These are phyloP conservation scores for Lepidium africanum DNA, from an alignment of 345 rosid species.

Conservation along the genomic window DNA sequence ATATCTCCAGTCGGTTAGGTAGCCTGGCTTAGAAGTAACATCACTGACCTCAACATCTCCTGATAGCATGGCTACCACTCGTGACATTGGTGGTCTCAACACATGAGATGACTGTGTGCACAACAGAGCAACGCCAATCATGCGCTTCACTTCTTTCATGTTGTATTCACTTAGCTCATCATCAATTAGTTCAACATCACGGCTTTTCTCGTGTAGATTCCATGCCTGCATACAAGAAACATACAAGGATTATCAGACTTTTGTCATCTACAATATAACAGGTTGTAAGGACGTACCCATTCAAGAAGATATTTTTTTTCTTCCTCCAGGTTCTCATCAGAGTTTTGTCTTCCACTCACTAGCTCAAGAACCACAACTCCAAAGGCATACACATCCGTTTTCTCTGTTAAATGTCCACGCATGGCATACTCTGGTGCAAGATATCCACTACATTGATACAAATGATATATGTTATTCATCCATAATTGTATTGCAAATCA, in stretches of 20 bases:
- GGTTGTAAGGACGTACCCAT: constrained; percentile 31
- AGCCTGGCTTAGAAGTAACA: constrained; percentile 38
- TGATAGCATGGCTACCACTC: constrained; percentile 55
- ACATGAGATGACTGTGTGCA: constrained; percentile 57
- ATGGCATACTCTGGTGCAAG: constrained; percentile 61
- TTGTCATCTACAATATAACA: background rate
- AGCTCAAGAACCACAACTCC: constrained; percentile 35
- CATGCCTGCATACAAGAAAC: constrained; percentile 38
- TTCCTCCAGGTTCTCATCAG: constrained; percentile 18
- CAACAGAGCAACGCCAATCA: constrained; percentile 49
- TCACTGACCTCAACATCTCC: constrained; percentile 59
- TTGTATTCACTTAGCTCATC: constrained; percentile 27
- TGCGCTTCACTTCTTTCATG: constrained; percentile 39
- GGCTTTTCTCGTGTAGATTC: constrained; percentile 41
- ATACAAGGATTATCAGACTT: background rate
- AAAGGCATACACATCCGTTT: constrained; percentile 45
- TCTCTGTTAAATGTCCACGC: constrained; percentile 52
- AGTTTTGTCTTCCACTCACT: constrained; percentile 33
- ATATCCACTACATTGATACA: constrained; percentile 30
- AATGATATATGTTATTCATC: too few species aligned
- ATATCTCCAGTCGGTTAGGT: constrained; percentile 52
- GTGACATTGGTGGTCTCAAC: constrained; percentile 56
- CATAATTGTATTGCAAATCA: too few species aligned
- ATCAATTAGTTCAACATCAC: constrained; percentile 38
- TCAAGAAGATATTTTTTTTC: constrained; percentile 46